A percentile compares a stretch with the other conserved stretches of the same genome.
These are phyloP conservation scores for Wickerhamomyces hampshirensis DNA, from an alignment of 805 yeast genomes.

Conservation along the genomic window DNA sequence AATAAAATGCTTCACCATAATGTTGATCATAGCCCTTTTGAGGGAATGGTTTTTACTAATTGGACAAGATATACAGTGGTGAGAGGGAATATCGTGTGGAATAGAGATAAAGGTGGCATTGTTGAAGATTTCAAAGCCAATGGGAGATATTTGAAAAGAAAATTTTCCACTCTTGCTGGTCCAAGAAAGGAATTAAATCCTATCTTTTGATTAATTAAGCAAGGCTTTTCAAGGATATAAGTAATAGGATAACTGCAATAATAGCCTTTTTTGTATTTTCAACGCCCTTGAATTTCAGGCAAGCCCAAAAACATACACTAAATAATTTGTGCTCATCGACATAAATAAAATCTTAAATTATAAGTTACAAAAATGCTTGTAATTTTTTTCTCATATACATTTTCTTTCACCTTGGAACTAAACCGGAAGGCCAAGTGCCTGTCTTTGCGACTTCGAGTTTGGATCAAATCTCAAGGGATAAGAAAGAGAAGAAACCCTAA, in stretches of 20 bases:
- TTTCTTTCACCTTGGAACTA: too few species aligned
- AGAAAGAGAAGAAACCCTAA: slow-evolving; percentile 48
- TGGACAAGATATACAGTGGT: slow-evolving; percentile 44
- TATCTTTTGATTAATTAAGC: slow-evolving; percentile 1
- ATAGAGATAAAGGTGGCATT: slow-evolving; percentile 23
- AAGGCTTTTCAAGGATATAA: too few species aligned
- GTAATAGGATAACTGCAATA: too few species aligned
- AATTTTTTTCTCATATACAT: too few species aligned
- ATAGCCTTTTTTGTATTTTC: too few species aligned
- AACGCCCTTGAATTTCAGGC: too few species aligned
- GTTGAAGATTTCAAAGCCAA: slow-evolving; percentile 12
- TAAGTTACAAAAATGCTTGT: too few species aligned
- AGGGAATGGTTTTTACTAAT: slow-evolving; percentile 35
- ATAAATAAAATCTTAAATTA: too few species aligned
- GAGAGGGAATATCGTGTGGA: slow-evolving; percentile 33
- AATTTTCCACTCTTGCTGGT: slow-evolving; percentile 18
- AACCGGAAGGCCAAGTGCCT: slow-evolving; percentile 36
- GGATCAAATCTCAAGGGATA: slow-evolving; percentile 48
- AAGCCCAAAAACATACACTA: too few species aligned
- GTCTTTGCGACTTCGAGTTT: slow-evolving; percentile 47
- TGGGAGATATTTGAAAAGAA: slow-evolving; percentile 28
- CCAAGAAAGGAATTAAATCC: slow-evolving; percentile 22
- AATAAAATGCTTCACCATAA: slow-evolving; percentile 32
- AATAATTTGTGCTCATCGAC: too few species aligned
- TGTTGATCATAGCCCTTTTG: slow-evolving; percentile 37